Evolutionary conservation across 495 filamentous ascomycete species (phyloP), one percentile per base, ranked within the genome.

Genomic region (Penicillium macrosclerotiorum): DNA sequence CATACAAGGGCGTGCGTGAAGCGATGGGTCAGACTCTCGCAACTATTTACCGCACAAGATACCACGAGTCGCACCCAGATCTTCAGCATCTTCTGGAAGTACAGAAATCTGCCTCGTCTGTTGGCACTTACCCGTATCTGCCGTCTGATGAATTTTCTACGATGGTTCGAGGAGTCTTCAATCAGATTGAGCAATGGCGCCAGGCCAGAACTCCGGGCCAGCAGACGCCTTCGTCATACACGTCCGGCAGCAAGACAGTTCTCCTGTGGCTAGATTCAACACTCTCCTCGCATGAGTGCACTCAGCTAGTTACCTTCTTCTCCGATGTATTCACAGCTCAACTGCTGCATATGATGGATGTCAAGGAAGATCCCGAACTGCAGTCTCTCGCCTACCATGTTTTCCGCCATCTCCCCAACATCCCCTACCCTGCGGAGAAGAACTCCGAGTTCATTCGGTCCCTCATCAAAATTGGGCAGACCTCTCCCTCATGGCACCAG

Each of bases 321-420:
- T 87, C 89, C 1, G 77, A 88, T 38, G 75, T 87, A 6, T 90
- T 97, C 53, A 90, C 94, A 50, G 88, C 89, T 30, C 84, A 95
- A 64, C 80, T 97, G 36, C 71, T 99, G 34, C 90, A 97, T 69
- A 99, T 99, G 93, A 99, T 99, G 93, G 93, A 99, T 63, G 88
- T 99, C 52, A 96, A 96, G 65, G 93, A 99, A 67, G 93, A 99
- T 59, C 90, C 88, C 4, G 93, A 99, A 64, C 80, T 99, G 8
- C 92, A 95, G 74, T 85, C 85, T 8, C 78, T 96, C 17, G 91
- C 93, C 9, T 99, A 99, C 60, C 90, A 95, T 60, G 93, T 99
- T 22, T 99, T 96, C 73, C 84, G 93, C 19, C 92, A 99, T 61
- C 74, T 99, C 3, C 89, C 94, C 13, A 99, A 97, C 68, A 89